Base-by-base conservation (phyloP, 148 eudicot genomes). In the Pouteria glomerata region DNA sequence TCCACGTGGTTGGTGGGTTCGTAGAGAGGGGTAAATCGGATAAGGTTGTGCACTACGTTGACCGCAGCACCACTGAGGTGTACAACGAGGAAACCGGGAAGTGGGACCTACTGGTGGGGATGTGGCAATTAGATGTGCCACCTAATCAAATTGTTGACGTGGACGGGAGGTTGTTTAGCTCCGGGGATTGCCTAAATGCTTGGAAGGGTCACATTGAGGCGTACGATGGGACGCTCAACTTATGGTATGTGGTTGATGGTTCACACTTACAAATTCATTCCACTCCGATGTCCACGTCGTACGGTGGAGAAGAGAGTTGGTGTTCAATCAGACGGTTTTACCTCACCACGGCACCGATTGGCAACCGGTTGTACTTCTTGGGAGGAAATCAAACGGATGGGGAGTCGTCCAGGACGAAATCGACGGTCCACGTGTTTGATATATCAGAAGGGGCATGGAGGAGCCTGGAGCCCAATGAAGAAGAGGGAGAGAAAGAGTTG, bases 51-150 rank as follows among this genome's bases (percentile, higher is more conserved):
- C 37, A 30, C 0, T 69, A 45, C 19, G 42, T 70, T 6, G 82
- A 74, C n/a, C 78, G 79, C 1, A 57, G 82, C 42, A 75, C 78
- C 1, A 79, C 82, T 51, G 82, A 75, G 24, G 79, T 79, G 73
- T 79, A 79, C 34, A 60, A 74, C 60, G 59, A 3, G 4, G 14
- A 58, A 51, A 39, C 16, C 0, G 73, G 57, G 6, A 53, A 42
- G 59, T 79, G 82, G 82, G 65, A 71, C 69, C 73, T 64, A 27
- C 50, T 71, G 47, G 11, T 69, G 6, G 42, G 76, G 52, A 75
- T 79, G 79, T 79, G 82, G 82, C 73, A 75, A 15, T 13, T 79
- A 24, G 82, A 79, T 39, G 73, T 79, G 27, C 82, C 82, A 31
- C 79, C 82, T 59, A 65, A 79, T 66, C 79, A 79, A 53, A 79